Base-by-base conservation (phyloP, 768 basidiomycete genomes). In the Macrolepiota fuliginosa region DNA sequence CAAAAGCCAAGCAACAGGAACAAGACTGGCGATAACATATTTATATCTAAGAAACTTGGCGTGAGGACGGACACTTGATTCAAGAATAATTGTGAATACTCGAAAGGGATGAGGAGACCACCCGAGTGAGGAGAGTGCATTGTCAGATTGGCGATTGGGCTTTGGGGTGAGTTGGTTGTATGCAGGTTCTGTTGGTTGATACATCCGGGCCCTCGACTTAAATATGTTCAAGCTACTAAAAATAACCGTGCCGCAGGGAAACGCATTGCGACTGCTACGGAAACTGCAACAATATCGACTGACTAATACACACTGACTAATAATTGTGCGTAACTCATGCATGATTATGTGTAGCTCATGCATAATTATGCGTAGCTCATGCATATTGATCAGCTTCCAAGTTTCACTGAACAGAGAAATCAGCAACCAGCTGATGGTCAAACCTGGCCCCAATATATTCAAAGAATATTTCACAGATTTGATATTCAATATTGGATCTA, bases 1-100 rank as follows among this genome's bases (percentile, higher is more conserved):
- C 7, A 86, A 77, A 15, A 91, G 64, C 66, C 77, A 80, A 13
- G 77, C 71, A 3, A 85, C 78, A 3, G 85, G 83, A 9, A 86
- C 64, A 24, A 87, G 70, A 4, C 85, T 80, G 3, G 81, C 80
- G 1, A 79, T 80, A 39, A 90, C 82, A 69, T 85, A 90, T 49
- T 49, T 49, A 22, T 49, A 49, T 24, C 47, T 49, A 22, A 12
- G 24, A 15, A 49, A 2, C 13, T 9, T 15, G 13, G 15, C 12
- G 47, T 49, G 22, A 49, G 47, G 25, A 24, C 5, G 10, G 10
- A 4, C 1, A 4, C 47, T 24, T 49, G 10, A 12, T 15, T 19
- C 22, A 24, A 49, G 47, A 49, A 12, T 24, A 12, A 27, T 4
- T 25, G 13, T 22, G 13, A 24, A 27, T 49, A 49, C 47, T 49